A percentile compares a stretch with the other conserved stretches of the same genome.
Evolutionary conservation across 805 yeast genomes (phyloP).

Genomic region (Lachancea fermentati): DNA sequence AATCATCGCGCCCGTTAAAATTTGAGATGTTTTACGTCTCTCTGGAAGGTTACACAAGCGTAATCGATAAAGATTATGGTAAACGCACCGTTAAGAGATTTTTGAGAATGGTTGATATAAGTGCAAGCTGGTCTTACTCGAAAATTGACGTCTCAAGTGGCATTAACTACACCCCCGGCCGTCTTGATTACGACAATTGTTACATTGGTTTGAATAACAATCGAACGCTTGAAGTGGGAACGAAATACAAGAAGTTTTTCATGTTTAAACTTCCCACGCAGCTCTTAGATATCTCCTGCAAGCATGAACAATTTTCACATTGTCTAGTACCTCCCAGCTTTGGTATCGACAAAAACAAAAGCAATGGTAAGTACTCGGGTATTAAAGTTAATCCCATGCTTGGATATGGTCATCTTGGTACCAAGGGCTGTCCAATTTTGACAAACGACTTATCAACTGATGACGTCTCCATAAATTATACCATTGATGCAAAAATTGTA

Average conservation of each 20-base stretch:
- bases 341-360: conserved; percentile 33
- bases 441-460: conserved; percentile 47
- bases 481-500: conserved; percentile 52
- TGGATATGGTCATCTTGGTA: conserved; percentile 47
- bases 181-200: conserved; percentile 44
- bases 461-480: conserved; percentile 43
- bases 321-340: conserved; percentile 38
- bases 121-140: conserved; percentile 49
- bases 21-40: conserved; percentile 59
- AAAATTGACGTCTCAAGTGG: conserved; percentile 49
- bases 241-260: conserved; percentile 51
- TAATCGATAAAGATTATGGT: conserved; percentile 30
- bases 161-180: conserved; percentile 40
- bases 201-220: conserved; percentile 45
- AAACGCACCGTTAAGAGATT: conserved; percentile 42
- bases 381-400: conserved; percentile 30
- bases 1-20: conserved; percentile 40
- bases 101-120: conserved; percentile 54
- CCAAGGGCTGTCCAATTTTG: conserved; percentile 49
- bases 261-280: conserved; percentile 53
- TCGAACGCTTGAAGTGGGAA: conserved; percentile 43
- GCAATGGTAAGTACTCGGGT: conserved; percentile 28
- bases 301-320: conserved; percentile 38
- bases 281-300: conserved; percentile 47
- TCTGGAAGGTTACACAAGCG: conserved; percentile 38